Conservation (phyloP, 75 land plant species). For the Larix kaempferi region DNA sequence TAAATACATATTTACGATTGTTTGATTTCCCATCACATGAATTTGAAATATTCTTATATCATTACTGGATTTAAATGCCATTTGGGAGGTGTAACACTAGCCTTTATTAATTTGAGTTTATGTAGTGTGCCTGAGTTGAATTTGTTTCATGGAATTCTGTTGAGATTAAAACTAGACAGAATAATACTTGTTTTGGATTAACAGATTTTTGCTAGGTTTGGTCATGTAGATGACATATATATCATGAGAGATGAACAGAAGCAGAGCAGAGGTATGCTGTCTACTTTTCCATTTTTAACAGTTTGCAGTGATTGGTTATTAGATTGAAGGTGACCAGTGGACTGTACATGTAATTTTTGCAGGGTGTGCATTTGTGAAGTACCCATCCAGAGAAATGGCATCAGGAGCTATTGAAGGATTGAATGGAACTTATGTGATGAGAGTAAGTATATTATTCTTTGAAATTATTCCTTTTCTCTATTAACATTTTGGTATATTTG, state of each 20-base stretch:
- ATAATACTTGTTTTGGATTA: background rate
- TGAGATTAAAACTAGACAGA: background rate
- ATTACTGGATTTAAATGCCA: background rate
- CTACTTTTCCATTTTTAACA: background rate
- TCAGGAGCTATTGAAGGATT: constrained; percentile 33
- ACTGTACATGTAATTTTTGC: background rate
- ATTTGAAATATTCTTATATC: background rate
- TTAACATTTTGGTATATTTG: background rate
- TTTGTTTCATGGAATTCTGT: background rate
- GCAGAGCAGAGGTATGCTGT: constrained; percentile 33
- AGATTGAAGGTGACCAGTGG: background rate
- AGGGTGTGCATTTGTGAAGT: constrained; percentile 56
- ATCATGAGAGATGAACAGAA: constrained; percentile 47
- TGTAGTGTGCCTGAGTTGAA: background rate
- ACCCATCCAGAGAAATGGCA: constrained; percentile 43
- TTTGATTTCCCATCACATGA: background rate
- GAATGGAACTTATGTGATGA: constrained; percentile 32
- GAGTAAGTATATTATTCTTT: constrained; percentile 15
- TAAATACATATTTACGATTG: background rate
- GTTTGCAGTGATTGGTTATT: background rate
- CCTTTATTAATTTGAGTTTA: background rate
- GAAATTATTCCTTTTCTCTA: background rate
- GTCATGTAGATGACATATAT: constrained; percentile 44
- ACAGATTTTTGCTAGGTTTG: constrained; percentile 40
- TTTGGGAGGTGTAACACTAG: background rate